phyloP scores from a whole-genome alignment of 2,329 filamentous ascomycete species.

The Aspergillus unguis region DNA sequence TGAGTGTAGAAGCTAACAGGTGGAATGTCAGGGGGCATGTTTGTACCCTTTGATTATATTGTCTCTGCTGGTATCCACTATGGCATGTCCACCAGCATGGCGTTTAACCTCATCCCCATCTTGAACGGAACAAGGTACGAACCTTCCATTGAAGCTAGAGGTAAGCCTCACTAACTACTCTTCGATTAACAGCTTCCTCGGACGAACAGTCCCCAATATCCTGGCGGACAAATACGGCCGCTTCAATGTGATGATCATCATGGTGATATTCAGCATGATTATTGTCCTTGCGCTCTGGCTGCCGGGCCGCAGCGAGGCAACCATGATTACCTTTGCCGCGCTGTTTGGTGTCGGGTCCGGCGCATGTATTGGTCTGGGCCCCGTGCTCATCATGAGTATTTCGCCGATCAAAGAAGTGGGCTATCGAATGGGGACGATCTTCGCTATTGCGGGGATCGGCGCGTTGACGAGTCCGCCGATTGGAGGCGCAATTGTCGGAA shows the following conservation, averaged over 20 bases:
- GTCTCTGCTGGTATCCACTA: neutral
- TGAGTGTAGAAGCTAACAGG: neutral
- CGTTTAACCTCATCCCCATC: conserved; percentile 15
- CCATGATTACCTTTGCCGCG: conserved; percentile 19
- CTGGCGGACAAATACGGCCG: conserved; percentile 19
- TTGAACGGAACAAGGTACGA: conserved; percentile 17
- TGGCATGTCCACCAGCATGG: conserved; percentile 1
- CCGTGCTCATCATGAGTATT: conserved; percentile 18
- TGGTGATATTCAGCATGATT: conserved; percentile 9
- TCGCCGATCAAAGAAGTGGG: conserved; percentile 19
- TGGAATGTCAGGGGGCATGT: neutral
- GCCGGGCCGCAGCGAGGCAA: conserved; percentile 11
- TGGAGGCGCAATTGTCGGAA: conserved; percentile 43
- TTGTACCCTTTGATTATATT: neutral
- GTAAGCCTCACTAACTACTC: neutral
- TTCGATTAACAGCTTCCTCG: conserved; percentile 12
- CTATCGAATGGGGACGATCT: conserved; percentile 13
- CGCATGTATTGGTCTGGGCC: conserved; percentile 17
- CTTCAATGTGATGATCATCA: conserved; percentile 20
- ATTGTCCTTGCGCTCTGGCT: conserved; percentile 16
- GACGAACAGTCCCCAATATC: conserved; percentile 14
- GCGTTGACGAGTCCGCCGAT: conserved; percentile 64
- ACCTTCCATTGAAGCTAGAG: neutral
- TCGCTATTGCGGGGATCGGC: conserved; percentile 55
- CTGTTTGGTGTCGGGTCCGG: conserved; percentile 24